Percentiles rank a stretch among this genome's conserved stretches.
These are phyloP conservation scores for Cupressus sempervirens DNA, from an alignment of 75 land plant genomes.

Conservation along the genomic window DNA sequence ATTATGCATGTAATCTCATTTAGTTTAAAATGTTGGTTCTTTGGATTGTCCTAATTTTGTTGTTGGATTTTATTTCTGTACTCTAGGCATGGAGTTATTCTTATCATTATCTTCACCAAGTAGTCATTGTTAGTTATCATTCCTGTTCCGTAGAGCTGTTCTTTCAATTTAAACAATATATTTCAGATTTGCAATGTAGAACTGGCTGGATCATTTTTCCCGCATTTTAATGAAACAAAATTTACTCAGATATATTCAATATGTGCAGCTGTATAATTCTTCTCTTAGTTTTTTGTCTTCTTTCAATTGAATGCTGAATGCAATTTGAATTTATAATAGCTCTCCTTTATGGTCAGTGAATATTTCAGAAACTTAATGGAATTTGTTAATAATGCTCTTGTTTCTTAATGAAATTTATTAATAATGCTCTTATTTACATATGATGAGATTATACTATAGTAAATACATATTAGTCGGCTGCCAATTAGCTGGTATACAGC, in stretches of 20 bases:
- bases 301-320: background rate
- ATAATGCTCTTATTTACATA: background rate
- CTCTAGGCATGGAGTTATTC: background rate
- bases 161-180: no score
- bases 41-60: background rate
- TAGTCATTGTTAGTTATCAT: background rate
- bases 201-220: background rate
- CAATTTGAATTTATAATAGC: no score
- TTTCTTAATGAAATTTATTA: background rate
- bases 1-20: background rate
- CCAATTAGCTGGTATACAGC: background rate
- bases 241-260: no score
- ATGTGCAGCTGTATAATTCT: background rate
- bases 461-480: background rate
- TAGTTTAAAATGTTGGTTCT: background rate
- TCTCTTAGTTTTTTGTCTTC: background rate
- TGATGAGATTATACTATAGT: background rate
- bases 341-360: background rate
- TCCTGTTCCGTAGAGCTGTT: background rate
- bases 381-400: background rate
- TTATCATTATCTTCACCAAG: background rate
- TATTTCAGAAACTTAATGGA: background rate
- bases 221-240: background rate
- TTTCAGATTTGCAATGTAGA: background rate
- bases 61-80: background rate